phyloP scores from a whole-genome alignment of 2,329 filamentous ascomycete genomes.

The Clarireedia homoeocarpa region DNA sequence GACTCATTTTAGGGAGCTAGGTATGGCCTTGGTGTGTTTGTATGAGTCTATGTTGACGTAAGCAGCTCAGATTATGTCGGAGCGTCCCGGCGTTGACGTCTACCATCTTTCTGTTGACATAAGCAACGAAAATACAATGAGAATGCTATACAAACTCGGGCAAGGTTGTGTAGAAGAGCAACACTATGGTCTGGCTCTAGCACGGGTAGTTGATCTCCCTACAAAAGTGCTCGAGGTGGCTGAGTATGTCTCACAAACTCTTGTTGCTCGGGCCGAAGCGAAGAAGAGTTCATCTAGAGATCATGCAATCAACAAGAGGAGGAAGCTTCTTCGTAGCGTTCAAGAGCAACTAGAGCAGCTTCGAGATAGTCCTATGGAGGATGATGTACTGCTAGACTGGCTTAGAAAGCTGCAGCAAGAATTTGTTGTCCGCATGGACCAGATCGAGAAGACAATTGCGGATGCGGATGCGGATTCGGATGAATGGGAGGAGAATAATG shows the following conservation, averaged over 20 bases:
- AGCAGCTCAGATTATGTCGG: conserved; percentile 61
- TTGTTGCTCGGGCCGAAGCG: conserved; percentile 50
- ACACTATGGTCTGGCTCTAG: conserved; percentile 80
- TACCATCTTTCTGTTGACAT: conserved; percentile 72
- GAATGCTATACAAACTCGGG: conserved; percentile 79
- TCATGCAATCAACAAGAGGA: conserved; percentile 50
- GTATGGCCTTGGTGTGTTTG: conserved; percentile 29
- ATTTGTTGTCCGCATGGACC: conserved; percentile 63
- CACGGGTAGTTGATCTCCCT: conserved; percentile 67
- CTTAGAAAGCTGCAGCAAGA: conserved; percentile 62
- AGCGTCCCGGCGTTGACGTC: conserved; percentile 72
- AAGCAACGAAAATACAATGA: conserved; percentile 52
- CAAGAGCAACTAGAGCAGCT: conserved; percentile 67
- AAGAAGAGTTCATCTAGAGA: conserved; percentile 52
- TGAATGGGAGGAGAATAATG: conserved; percentile 3
- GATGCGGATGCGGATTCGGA: conserved; percentile 15
- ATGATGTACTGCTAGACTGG: conserved; percentile 55
- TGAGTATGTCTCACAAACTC: conserved; percentile 52
- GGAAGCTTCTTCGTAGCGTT: conserved; percentile 67
- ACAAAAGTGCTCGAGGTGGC: conserved; percentile 59
- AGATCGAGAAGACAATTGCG: conserved; percentile 39
- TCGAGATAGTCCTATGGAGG: conserved; percentile 54
- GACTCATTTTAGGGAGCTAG: conserved; percentile 81
- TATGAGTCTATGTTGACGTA: conserved; percentile 5
- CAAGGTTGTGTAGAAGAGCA: conserved; percentile 62